phyloP scores from a whole-genome alignment of 1,284 basidiomycete genomes.

The Pseudozyma tsukubaensis region DNA sequence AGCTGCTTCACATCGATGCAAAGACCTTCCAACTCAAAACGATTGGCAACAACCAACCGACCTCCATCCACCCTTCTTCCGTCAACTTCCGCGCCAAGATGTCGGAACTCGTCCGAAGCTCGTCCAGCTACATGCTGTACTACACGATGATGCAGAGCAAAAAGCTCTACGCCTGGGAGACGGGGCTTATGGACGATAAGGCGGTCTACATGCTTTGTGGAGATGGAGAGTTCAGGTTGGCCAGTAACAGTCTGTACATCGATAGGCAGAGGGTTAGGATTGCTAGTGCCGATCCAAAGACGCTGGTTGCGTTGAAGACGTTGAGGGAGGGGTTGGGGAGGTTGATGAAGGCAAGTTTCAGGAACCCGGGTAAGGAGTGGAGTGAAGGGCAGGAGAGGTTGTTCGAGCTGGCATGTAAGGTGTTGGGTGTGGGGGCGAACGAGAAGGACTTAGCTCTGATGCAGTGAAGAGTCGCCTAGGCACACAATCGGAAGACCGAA shows the following conservation, averaged over 20 bases:
- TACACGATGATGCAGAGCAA: conserved; percentile 80
- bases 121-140: conserved; percentile 53
- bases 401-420: conserved; percentile 72
- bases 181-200: conserved; percentile 86
- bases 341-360: conserved; percentile 74
- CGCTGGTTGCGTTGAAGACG: conserved; percentile 82
- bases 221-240: conserved; percentile 88
- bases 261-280: conserved; percentile 87
- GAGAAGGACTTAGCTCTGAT: conserved; percentile 52
- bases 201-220: conserved; percentile 88
- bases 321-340: conserved; percentile 78
- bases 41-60: conserved; percentile 85
- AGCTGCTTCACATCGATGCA: conserved; percentile 81
- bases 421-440: conserved; percentile 56
- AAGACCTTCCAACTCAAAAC: conserved; percentile 77
- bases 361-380: conserved; percentile 75
- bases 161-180: conserved; percentile 95
- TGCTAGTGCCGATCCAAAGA: conserved; percentile 75
- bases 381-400: conserved; percentile 76
- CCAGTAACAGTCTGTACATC: conserved; percentile 79
- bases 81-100: conserved; percentile 57
- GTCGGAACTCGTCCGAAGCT: conserved; percentile 34
- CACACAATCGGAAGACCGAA: neutral
- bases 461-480: conserved; percentile 11
- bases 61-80: conserved; percentile 85